Conservation (phyloP, 345 rosid genomes). For the Orychophragmus violaceus region DNA sequence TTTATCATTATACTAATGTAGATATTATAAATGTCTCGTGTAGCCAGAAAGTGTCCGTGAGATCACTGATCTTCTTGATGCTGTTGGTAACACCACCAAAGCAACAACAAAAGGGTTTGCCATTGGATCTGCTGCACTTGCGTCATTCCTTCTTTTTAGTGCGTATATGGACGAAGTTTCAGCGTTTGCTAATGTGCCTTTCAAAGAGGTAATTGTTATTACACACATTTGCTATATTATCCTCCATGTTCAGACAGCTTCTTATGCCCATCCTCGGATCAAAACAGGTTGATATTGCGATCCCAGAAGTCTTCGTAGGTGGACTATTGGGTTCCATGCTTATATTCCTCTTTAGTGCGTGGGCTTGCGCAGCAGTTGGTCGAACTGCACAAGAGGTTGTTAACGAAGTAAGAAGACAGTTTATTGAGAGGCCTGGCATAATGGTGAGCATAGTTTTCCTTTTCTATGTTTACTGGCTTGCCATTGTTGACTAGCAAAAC, state of each 20-base stretch:
- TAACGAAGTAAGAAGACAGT: conserved; percentile 96
- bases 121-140: conserved; percentile 99
- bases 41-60: conserved; percentile 98
- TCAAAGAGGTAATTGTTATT: conserved; percentile 54
- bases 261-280: background rate
- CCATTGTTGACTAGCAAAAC: conserved; percentile 1
- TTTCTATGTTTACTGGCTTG: conserved; percentile 4
- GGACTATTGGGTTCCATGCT: conserved; percentile 98
- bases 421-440: conserved; percentile 98
- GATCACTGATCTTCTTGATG: conserved; percentile 96
- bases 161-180: conserved; percentile 99
- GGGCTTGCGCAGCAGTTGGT: conserved; percentile 98
- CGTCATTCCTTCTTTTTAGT: conserved; percentile 97
- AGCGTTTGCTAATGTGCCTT: conserved; percentile 67
- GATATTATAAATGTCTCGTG: conserved; percentile 6
- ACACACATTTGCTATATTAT: conserved; percentile 5
- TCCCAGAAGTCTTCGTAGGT: conserved; percentile 92
- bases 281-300: conserved; percentile 90
- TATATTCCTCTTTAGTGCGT: conserved; percentile 87
- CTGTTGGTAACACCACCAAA: conserved; percentile 97
- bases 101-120: conserved; percentile 99
- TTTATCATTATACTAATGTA: background rate
- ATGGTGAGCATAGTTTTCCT: conserved; percentile 50
- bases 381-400: conserved; percentile 99
- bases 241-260: background rate